A percentile compares a stretch with the other conserved stretches of the same genome.
These are phyloP conservation scores for Tagetes erecta DNA, from an alignment of 129 eudicot genomes.

Conservation along the genomic window DNA sequence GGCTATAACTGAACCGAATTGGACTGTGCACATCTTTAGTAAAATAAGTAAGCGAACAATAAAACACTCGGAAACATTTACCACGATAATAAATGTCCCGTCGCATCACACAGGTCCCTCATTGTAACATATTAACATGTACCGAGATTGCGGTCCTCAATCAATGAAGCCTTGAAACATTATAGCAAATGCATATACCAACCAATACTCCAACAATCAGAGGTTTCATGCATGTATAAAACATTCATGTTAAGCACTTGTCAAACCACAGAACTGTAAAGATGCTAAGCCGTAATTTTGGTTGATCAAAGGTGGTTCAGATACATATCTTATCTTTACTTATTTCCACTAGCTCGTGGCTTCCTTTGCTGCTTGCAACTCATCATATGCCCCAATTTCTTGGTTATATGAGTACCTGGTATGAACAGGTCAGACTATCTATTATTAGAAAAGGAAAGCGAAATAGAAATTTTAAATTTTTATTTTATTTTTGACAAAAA, in stretches of 20 bases:
- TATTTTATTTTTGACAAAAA: not conserved
- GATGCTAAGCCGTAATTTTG: not conserved
- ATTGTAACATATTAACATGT: too few relatives aligned
- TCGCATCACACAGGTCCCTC: too few relatives aligned
- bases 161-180: not conserved
- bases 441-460: not conserved
- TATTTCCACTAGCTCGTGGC: constrained; percentile 38
- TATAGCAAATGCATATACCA: not conserved
- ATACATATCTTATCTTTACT: constrained; percentile 7
- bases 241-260: not conserved
- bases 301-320: not conserved
- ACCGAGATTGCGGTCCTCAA: not conserved
- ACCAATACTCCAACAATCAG: not conserved
- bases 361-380: constrained; percentile 41
- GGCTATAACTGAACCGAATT: too few relatives aligned
- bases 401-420: constrained; percentile 73
- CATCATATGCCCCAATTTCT: constrained; percentile 59
- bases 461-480: not conserved
- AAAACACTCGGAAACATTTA: too few relatives aligned
- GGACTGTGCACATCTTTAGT: too few relatives aligned
- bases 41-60: too few relatives aligned
- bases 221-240: too few relatives aligned
- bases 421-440: too few relatives aligned
- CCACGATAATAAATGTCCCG: too few relatives aligned
- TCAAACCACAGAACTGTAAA: not conserved